Base-by-base conservation (phyloP, 2,329 filamentous ascomycete species). In the Metarhizium brunneum region DNA sequence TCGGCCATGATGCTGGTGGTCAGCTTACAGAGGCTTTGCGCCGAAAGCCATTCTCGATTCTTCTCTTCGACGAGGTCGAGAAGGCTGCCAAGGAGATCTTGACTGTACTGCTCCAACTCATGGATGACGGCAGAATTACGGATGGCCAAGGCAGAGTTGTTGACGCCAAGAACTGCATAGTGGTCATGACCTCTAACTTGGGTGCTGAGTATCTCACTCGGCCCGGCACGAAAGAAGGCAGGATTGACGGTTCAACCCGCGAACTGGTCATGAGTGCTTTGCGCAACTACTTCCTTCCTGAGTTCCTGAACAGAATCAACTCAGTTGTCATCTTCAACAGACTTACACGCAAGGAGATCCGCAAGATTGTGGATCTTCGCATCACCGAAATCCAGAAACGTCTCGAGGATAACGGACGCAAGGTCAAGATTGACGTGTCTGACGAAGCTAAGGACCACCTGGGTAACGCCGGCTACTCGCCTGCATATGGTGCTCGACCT, bases 281-380 rank as follows among this genome's bases (percentile, higher is more conserved):
- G 42, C 88, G 92, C 66, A 90, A 90, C 77, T 97, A 95, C 77
- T 99, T 99, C 84, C 79, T 99, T 2, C 94, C 94, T 36, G 94
- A 99, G 68, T 99, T 99, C 80, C 84, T 99, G 62, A 99, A 99
- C 80, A 90, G 94, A 69, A 97, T 99, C 78, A 92, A 84, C 73
- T 94, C 88, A 58, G 90, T 86, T 54, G 92, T 99, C 74, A 96
- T 99, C 75, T 99, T 99, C 83, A 99, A 99, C 79, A 88, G 94
- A 50, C 87, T 99, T 55, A 92, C 89, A 3, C 87, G 85, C 69
- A 78, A 74, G 56, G 94, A 99, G 74, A 99, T 99, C 65, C 87
- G 94, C 67, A 90, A 84, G 76, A 97, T 99, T 68, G 94, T 99
- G 58, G 94, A 99, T 67, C 79, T 99, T 25, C 87, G 94, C 48